Percentiles rank a stretch among this genome's conserved stretches.
Evolutionary conservation across 148 eudicot species (phyloP).

Genomic region (Cornus controversa): DNA sequence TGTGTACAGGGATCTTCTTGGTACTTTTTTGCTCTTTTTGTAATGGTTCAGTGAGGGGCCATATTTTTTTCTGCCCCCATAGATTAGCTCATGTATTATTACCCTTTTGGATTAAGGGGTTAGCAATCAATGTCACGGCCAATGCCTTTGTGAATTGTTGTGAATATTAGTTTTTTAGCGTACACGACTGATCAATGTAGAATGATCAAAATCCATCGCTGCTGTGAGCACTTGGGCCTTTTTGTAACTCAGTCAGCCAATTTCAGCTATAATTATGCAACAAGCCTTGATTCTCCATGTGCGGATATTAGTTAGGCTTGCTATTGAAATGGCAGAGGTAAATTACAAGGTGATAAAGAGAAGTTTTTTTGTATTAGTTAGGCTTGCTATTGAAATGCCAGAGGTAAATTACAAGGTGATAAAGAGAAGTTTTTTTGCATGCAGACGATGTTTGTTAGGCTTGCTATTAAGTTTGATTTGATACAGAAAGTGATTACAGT

Average conservation of each 20-base stretch:
- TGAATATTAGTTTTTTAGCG: constrained; percentile 54
- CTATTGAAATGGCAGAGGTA: not conserved
- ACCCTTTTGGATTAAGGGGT: constrained; percentile 31
- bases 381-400: not conserved
- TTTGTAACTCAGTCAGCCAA: not conserved
- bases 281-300: not conserved
- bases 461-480: not conserved
- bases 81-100: constrained; percentile 47
- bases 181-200: constrained; percentile 25
- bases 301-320: not conserved
- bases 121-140: constrained; percentile 48
- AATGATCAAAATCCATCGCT: constrained; percentile 17
- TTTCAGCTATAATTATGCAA: not conserved
- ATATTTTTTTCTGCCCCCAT: constrained; percentile 39
- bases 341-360: not conserved
- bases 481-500: not conserved
- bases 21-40: constrained; percentile 18
- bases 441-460: not conserved
- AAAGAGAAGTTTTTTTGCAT: not conserved
- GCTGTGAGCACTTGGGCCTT: not conserved
- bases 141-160: constrained; percentile 55
- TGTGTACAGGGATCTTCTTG: constrained; percentile 68
- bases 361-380: not conserved
- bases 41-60: constrained; percentile 27
- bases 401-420: not conserved